Percentiles rank a stretch among this genome's conserved stretches.
Conservation (phyloP, 2,329 filamentous ascomycete species). For the Colletotrichum sublineola region DNA sequence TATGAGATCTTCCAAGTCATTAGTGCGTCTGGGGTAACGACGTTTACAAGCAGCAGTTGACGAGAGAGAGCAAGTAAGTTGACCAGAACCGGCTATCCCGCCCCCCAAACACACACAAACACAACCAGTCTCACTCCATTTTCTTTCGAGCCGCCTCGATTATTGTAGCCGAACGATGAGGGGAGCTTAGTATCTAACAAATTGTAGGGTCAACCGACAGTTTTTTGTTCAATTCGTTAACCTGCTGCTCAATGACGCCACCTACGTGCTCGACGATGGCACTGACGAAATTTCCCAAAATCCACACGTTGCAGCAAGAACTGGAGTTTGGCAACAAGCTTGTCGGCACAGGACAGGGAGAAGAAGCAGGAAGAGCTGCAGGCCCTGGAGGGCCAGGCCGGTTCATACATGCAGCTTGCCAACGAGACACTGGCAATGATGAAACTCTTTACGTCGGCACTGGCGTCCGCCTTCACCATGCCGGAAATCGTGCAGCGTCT, state of each 20-base stretch:
- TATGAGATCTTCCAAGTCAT: conserved; percentile 99
- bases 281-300: conserved; percentile 88
- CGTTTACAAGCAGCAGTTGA: conserved; percentile 87
- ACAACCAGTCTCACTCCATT: neutral
- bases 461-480: conserved; percentile 94
- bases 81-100: neutral
- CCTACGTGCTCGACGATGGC: conserved; percentile 95
- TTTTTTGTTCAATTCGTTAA: conserved; percentile 99
- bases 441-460: conserved; percentile 92
- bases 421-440: conserved; percentile 98
- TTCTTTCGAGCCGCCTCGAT: neutral
- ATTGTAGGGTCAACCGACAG: conserved; percentile 78
- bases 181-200: neutral
- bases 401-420: conserved; percentile 95
- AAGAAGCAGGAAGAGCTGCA: conserved; percentile 87
- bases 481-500: conserved; percentile 94
- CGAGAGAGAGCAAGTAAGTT: conserved; percentile 82
- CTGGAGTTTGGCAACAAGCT: conserved; percentile 66
- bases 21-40: conserved; percentile 92
- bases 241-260: conserved; percentile 93
- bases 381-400: conserved; percentile 83
- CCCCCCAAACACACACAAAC: neutral
- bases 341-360: conserved; percentile 72
- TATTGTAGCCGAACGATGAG: neutral
- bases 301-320: conserved; percentile 83